Evolutionary conservation across 2,329 filamentous ascomycete genomes (phyloP).

Genomic region (Paecilomyces fulvus): DNA sequence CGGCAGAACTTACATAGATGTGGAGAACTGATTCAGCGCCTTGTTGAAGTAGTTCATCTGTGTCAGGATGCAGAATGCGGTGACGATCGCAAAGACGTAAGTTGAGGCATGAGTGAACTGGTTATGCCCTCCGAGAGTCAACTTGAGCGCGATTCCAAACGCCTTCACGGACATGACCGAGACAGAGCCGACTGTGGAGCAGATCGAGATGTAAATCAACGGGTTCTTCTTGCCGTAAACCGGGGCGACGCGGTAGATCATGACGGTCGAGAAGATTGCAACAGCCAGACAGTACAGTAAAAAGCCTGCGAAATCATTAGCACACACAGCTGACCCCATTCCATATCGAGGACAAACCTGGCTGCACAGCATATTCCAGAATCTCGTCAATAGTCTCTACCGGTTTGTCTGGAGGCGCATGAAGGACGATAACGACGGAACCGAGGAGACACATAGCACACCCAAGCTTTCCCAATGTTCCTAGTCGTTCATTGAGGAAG

Average conservation of each 20-base stretch:
- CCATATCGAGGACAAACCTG: slow-evolving; percentile 51
- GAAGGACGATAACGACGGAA: slow-evolving; percentile 93
- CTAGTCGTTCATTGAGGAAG: slow-evolving; percentile 82
- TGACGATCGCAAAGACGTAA: slow-evolving; percentile 94
- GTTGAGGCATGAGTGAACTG: slow-evolving; percentile 93
- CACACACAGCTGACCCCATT: background rate
- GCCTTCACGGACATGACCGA: slow-evolving; percentile 99
- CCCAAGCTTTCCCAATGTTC: slow-evolving; percentile 84
- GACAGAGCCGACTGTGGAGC: slow-evolving; percentile 91
- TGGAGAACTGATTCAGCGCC: slow-evolving; percentile 90
- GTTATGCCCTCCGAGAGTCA: slow-evolving; percentile 87
- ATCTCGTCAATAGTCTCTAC: slow-evolving; percentile 90
- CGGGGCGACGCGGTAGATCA: slow-evolving; percentile 94
- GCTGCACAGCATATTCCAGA: slow-evolving; percentile 78
- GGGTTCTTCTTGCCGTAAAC: slow-evolving; percentile 90
- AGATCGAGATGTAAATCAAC: slow-evolving; percentile 93
- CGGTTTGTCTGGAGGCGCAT: slow-evolving; percentile 88
- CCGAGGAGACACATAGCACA: slow-evolving; percentile 95
- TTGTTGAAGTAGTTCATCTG: slow-evolving; percentile 99
- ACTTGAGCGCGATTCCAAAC: slow-evolving; percentile 93
- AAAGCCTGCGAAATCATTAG: slow-evolving; percentile 55
- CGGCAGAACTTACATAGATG: slow-evolving; percentile 69
- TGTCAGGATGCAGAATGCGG: slow-evolving; percentile 84
- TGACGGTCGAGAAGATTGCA: slow-evolving; percentile 73
- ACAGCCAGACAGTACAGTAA: slow-evolving; percentile 76